These are phyloP conservation scores for Trebouxia sp. DNA, from an alignment of 139 green algal genomes.

Conservation along the genomic window DNA sequence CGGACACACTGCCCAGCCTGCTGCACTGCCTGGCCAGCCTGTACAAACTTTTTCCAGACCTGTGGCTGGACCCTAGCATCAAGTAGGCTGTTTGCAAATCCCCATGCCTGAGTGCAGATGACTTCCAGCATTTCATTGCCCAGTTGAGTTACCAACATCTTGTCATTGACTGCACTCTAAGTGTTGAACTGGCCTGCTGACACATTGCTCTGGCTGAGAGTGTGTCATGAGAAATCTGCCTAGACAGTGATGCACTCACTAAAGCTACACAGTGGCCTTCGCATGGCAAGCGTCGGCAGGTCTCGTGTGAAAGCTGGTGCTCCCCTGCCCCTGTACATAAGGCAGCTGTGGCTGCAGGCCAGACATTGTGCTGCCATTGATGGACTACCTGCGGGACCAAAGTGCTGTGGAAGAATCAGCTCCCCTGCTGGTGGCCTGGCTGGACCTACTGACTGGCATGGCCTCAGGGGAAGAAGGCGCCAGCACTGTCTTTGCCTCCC, in stretches of 20 bases:
- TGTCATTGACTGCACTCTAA: no score
- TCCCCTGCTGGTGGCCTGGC: constrained; percentile 56
- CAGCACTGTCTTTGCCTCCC: constrained; percentile 9
- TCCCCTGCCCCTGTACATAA: neutral
- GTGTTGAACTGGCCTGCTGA: no score
- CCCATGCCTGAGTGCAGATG: neutral
- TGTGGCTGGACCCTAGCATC: constrained; percentile 49
- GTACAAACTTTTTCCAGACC: constrained; percentile 48
- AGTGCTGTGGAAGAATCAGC: constrained; percentile 29
- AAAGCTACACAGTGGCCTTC: neutral
- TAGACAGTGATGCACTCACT: neutral
- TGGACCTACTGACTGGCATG: constrained; percentile 68
- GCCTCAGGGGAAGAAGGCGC: constrained; percentile 32
- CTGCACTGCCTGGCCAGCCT: constrained; percentile 39
- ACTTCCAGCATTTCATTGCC: neutral
- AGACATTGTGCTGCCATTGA: constrained; percentile 44
- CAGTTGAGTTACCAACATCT: no score
- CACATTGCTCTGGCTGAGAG: no score
- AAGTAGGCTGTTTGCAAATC: no score
- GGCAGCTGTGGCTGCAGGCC: constrained; percentile 29
- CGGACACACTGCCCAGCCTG: constrained; percentile 39
- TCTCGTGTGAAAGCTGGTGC: neutral
- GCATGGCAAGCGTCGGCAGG: neutral
- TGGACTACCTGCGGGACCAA: constrained; percentile 45
- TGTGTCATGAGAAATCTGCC: neutral